phyloP scores from a whole-genome alignment of 768 basidiomycete genomes.

The Boletellus emodensis region DNA sequence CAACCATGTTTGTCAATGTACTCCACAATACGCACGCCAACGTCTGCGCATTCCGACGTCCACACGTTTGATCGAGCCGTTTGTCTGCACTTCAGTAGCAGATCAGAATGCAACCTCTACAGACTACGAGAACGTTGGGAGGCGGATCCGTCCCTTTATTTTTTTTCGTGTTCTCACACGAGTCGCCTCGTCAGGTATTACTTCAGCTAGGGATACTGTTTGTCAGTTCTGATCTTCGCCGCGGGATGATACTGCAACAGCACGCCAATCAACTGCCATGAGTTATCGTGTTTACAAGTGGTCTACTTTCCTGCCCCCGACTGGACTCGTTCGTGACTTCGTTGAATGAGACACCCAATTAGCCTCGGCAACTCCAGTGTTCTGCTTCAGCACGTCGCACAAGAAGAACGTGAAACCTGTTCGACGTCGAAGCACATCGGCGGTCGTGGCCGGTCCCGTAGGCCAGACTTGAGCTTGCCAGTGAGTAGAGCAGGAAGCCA shows the following conservation, averaged over 20 bases:
- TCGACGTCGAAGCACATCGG: slow-evolving; percentile 10
- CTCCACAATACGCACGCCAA: slow-evolving; percentile 49
- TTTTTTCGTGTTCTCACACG: no score
- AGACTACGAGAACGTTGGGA: background rate
- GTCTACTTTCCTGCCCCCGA: background rate
- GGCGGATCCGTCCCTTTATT: background rate
- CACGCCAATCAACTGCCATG: background rate
- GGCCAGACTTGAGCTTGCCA: no score
- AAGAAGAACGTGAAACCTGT: slow-evolving; percentile 48
- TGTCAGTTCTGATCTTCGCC: background rate
- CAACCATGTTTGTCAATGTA: slow-evolving; percentile 32
- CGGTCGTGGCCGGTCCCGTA: no score
- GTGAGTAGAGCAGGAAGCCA: no score
- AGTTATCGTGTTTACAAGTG: background rate
- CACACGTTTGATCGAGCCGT: slow-evolving; percentile 31
- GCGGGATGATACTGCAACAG: background rate
- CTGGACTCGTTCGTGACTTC: slow-evolving; percentile 31
- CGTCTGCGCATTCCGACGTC: slow-evolving; percentile 13
- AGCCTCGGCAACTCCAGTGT: slow-evolving; percentile 63
- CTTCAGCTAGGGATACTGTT: background rate
- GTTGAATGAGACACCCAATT: slow-evolving; percentile 62
- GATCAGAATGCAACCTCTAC: slow-evolving; percentile 52
- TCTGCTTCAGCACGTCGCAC: slow-evolving; percentile 65
- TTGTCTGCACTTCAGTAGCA: slow-evolving; percentile 41
- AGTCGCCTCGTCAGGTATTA: background rate